Evolutionary conservation across 257 asterid genomes (phyloP).

Genomic region (Eustoma russellianum): DNA sequence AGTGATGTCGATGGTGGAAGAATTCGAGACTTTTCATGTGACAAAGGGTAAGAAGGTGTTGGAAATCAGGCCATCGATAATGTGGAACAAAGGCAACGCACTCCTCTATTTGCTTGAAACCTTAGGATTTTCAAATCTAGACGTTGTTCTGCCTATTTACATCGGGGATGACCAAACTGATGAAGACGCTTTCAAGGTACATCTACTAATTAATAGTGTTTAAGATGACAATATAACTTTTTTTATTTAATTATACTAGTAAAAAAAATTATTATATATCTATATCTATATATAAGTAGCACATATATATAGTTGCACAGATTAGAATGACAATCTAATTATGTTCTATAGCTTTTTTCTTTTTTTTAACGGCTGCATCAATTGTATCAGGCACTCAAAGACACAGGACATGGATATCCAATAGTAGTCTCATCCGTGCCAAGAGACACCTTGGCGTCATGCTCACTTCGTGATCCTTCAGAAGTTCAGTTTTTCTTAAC

Average conservation of each 20-base stretch:
- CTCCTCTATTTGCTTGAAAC: constrained; percentile 48
- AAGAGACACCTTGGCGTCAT: constrained; percentile 50
- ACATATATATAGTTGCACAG: too few species aligned
- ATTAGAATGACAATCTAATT: too few species aligned
- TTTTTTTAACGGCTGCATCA: neutral
- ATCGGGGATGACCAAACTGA: constrained; percentile 80
- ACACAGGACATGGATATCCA: constrained; percentile 42
- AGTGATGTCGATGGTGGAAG: constrained; percentile 22
- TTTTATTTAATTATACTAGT: neutral
- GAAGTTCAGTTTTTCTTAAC: constrained; percentile 47
- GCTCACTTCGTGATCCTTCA: constrained; percentile 51
- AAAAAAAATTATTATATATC: too few species aligned
- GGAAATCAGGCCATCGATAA: constrained; percentile 71
- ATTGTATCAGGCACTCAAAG: constrained; percentile 36
- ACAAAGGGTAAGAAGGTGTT: constrained; percentile 71
- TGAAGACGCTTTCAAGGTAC: constrained; percentile 85
- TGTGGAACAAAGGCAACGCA: constrained; percentile 86
- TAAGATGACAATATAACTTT: neutral
- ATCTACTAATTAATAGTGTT: too few species aligned
- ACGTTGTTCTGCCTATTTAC: constrained; percentile 51
- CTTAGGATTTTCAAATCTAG: constrained; percentile 34
- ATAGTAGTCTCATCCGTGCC: constrained; percentile 56
- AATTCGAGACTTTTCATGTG: constrained; percentile 38
- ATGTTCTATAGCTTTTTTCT: neutral
- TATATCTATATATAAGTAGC: neutral